phyloP scores from a whole-genome alignment of 495 filamentous ascomycete genomes.

The Aspergillus cavernicola region DNA sequence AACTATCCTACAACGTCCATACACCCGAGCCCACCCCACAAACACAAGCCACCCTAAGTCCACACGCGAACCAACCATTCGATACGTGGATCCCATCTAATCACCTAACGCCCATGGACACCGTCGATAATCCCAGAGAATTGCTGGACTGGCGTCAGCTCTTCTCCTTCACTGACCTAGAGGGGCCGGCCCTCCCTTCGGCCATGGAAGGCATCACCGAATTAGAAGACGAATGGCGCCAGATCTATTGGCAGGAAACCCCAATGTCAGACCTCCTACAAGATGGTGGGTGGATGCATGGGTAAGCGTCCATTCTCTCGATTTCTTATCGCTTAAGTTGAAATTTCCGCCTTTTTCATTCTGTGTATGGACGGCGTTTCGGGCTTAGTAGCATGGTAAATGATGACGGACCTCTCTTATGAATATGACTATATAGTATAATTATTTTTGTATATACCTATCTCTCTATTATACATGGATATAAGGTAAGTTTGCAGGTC shows the following conservation, averaged over 20 bases:
- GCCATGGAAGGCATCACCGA: conserved; percentile 39
- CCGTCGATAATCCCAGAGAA: conserved; percentile 35
- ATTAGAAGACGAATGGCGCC: conserved; percentile 47
- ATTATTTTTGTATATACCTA: no score
- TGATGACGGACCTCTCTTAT: no score
- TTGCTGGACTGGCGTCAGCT: conserved; percentile 45
- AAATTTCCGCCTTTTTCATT: no score
- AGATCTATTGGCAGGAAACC: conserved; percentile 47
- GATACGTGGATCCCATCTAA: conserved; percentile 37
- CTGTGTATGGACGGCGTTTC: no score
- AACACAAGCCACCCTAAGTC: conserved; percentile 21
- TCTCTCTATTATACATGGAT: no score
- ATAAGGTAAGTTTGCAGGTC: no score
- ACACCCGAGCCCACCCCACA: conserved; percentile 33
- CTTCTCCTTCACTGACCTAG: conserved; percentile 42
- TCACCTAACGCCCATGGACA: conserved; percentile 25
- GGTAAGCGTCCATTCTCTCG: conserved; percentile 12
- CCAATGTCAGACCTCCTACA: conserved; percentile 44
- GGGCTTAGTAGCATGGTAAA: no score
- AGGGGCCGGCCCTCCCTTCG: conserved; percentile 38
- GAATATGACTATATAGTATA: no score
- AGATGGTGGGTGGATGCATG: conserved; percentile 40
- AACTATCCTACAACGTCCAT: conserved; percentile 34
- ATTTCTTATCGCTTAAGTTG: no score
- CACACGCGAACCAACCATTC: conserved; percentile 31